Percentiles rank a stretch among this genome's conserved stretches.
phyloP scores from a whole-genome alignment of 129 eudicot genomes.

The Ambrosia trifida region DNA sequence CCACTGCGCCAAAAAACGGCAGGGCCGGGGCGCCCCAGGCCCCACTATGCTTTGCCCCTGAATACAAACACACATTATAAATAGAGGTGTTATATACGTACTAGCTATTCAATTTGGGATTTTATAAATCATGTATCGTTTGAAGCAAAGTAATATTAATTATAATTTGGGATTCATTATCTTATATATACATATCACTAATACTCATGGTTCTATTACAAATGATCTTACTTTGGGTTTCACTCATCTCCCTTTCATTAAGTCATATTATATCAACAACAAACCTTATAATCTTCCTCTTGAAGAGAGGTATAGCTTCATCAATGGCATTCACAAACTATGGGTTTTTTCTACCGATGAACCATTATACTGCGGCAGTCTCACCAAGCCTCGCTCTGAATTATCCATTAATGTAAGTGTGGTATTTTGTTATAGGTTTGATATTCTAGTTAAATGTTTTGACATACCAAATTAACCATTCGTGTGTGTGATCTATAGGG shows the following conservation, averaged over 20 bases:
- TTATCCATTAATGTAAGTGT: conserved; percentile 25
- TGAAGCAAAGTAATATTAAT: conserved; percentile 12
- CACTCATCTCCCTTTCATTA: conserved; percentile 30
- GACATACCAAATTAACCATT: neutral
- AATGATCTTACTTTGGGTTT: conserved; percentile 30
- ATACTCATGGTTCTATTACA: neutral
- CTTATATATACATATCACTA: conserved; percentile 1
- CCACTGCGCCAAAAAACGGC: too few species aligned
- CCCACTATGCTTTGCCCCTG: too few species aligned
- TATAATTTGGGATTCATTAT: conserved; percentile 17
- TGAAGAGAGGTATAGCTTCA: conserved; percentile 33
- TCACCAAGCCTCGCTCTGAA: conserved; percentile 41
- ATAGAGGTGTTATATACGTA: neutral
- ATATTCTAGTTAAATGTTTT: neutral
- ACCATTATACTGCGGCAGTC: conserved; percentile 29
- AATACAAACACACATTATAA: neutral
- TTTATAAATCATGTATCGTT: conserved; percentile 13
- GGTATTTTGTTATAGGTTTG: too few species aligned
- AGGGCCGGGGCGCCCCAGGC: too few species aligned
- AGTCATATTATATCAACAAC: conserved; percentile 16
- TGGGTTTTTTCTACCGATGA: conserved; percentile 36
- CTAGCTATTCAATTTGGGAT: too few species aligned
- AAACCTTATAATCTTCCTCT: conserved; percentile 34
- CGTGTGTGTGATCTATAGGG: conserved; percentile 29
- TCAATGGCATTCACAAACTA: conserved; percentile 37